Percentiles rank a stretch among this genome's conserved stretches.
These are phyloP conservation scores for Macadamia integrifolia DNA, from an alignment of 164 flowering plant genomes.

Conservation along the genomic window DNA sequence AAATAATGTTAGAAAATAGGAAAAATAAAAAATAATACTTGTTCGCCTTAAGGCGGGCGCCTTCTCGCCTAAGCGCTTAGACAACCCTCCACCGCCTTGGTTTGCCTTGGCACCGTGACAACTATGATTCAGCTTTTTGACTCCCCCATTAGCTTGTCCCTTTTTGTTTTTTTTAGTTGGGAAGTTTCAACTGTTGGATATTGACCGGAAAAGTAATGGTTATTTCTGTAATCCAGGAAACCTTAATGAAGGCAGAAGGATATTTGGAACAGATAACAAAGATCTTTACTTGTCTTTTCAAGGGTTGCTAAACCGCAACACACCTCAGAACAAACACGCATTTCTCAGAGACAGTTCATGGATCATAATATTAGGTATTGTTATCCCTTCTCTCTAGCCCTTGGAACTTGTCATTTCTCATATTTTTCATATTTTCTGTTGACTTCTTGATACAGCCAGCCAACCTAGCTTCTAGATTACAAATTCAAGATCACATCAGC, in stretches of 20 bases:
- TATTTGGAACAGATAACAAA: constrained; percentile 82
- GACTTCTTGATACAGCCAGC: no score
- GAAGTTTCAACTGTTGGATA: background rate
- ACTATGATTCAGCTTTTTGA: background rate
- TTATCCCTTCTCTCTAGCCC: no score
- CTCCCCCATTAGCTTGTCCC: background rate
- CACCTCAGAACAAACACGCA: constrained; percentile 17
- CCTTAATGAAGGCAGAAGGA: constrained; percentile 86
- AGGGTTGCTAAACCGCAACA: constrained; percentile 78
- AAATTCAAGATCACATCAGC: no score
- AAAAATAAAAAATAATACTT: no score
- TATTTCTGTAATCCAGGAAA: constrained; percentile 49
- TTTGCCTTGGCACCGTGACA: no score
- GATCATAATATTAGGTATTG: background rate
- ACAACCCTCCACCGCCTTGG: no score
- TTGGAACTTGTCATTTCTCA: no score
- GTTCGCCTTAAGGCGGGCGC: no score
- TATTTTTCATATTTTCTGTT: no score
- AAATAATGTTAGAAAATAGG: no score
- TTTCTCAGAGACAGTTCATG: constrained; percentile 2
- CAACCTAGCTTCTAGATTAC: no score
- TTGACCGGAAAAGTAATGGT: background rate
- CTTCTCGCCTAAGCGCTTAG: no score
- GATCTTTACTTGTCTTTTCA: constrained; percentile 84
- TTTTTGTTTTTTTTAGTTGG: background rate